Evolutionary conservation across 2,329 filamentous ascomycete species (phyloP), one percentile per base, ranked within the genome.

Genomic region (Zymoseptoria crescenta): DNA sequence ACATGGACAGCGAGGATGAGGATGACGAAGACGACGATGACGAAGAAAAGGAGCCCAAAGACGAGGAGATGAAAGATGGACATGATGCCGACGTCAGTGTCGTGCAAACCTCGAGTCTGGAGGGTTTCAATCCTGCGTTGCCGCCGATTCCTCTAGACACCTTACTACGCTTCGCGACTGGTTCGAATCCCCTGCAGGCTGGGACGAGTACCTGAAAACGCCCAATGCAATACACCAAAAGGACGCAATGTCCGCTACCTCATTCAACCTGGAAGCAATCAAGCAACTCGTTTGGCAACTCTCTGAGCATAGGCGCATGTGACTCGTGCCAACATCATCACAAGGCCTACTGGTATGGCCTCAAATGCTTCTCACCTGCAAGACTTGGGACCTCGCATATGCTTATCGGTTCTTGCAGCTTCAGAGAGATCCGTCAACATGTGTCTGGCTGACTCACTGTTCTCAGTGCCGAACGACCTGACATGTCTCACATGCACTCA

Each of bases 1-100:
- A 86, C 8, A 77, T 77, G 9, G 74, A 73, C 2, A 74, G 74
- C 1, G 76, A 75, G 8, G 76, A 76, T 2, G 75, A 76, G 28
- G 76, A 75, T 5, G 76, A 62, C 16, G 55, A 63, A 48, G 61
- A 65, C 7, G 56, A 68, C 41, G 66, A 65, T 35, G 67, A 65
- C n/a, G 68, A 62, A 19, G 57, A 62, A 35, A 62, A 64, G 30
- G 58, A 64, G 57, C 56, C 58, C 27, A 59, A 60, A 10, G 52
- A 59, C 50, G 62, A 64, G 49, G 27, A 8, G n/a, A 35, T 56
- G 30, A 16, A 59, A 49, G 52, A 59, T 62, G 61, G 52, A 72
- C 60, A 60, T 72, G 29, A 69, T 56, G 35, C 35, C 7, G 35
- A 45, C 35, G 35, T 5, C 13, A 45, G 35, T 16, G 4, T 16